Conservation (phyloP, 1,284 basidiomycete species). For the Fomitopsis betulina region DNA sequence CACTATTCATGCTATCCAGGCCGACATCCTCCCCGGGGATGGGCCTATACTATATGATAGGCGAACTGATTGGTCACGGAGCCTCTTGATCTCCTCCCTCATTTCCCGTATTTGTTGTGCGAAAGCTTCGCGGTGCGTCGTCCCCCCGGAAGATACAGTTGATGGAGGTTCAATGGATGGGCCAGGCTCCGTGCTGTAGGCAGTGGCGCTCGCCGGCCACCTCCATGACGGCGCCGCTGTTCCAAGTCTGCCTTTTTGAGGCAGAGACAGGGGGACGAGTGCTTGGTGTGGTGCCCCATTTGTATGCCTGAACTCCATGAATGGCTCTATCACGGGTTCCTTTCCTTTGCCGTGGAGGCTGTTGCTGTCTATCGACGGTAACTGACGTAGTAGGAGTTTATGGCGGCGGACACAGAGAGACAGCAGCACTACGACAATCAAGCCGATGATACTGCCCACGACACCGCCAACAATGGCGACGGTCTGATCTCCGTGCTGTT, state of each 20-base stretch:
- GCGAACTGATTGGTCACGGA: too few relatives aligned
- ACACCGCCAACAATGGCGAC: background rate
- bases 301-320: background rate
- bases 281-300: background rate
- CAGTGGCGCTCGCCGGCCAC: background rate
- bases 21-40: background rate
- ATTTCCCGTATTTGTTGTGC: constrained; percentile 2
- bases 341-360: background rate
- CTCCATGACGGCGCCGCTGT: background rate
- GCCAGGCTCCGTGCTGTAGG: background rate
- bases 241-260: background rate
- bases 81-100: background rate
- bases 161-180: background rate
- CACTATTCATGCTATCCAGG: too few relatives aligned
- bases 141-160: background rate
- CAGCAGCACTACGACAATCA: background rate
- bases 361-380: background rate
- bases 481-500: background rate
- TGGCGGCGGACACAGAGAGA: background rate
- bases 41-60: too few relatives aligned
- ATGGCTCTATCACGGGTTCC: background rate
- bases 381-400: background rate
- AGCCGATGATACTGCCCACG: background rate
- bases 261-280: background rate
- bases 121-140: background rate